Evolutionary conservation across 345 rosid species (phyloP).

Genomic region (Excoecaria agallocha): DNA sequence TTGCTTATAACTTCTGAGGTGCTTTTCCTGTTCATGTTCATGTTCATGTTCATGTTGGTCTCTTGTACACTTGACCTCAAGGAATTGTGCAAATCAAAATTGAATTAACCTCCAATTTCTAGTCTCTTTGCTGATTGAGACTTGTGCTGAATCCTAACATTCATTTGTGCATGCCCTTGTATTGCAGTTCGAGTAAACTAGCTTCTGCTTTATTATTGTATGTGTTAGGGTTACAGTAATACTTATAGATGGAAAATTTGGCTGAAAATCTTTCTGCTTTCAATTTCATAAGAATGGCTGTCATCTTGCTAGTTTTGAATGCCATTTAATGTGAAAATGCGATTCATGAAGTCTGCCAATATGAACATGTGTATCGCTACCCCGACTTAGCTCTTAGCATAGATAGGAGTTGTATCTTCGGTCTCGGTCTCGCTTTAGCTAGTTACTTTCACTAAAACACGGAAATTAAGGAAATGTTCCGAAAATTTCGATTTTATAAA

Average conservation of each 20-base stretch:
- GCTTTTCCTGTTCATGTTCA: slow-evolving; percentile 20
- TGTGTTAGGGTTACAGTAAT: too few species aligned
- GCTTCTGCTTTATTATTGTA: neutral
- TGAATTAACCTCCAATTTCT: slow-evolving; percentile 7
- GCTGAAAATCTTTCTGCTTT: neutral
- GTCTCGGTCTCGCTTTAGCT: too few species aligned
- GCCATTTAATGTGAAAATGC: neutral
- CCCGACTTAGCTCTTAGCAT: neutral
- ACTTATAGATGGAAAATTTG: neutral
- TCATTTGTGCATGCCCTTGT: too few species aligned
- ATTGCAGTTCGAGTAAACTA: too few species aligned
- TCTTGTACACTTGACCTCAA: slow-evolving; percentile 29
- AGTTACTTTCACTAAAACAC: too few species aligned
- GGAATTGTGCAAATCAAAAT: slow-evolving; percentile 24
- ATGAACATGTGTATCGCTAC: neutral
- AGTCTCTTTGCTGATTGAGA: neutral
- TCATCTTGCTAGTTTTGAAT: neutral
- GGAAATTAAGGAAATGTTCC: too few species aligned
- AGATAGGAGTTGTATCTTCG: too few species aligned
- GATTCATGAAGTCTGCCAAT: too few species aligned
- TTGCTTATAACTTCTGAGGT: slow-evolving; percentile 13
- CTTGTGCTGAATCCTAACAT: too few species aligned
- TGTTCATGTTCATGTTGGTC: slow-evolving; percentile 15
- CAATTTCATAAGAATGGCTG: neutral
- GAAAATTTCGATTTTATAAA: too few species aligned